Percentiles rank a stretch among this genome's conserved stretches.
Evolutionary conservation across 139 green algal species (phyloP).

Genomic region (Chlamydomonas schloesseri): DNA sequence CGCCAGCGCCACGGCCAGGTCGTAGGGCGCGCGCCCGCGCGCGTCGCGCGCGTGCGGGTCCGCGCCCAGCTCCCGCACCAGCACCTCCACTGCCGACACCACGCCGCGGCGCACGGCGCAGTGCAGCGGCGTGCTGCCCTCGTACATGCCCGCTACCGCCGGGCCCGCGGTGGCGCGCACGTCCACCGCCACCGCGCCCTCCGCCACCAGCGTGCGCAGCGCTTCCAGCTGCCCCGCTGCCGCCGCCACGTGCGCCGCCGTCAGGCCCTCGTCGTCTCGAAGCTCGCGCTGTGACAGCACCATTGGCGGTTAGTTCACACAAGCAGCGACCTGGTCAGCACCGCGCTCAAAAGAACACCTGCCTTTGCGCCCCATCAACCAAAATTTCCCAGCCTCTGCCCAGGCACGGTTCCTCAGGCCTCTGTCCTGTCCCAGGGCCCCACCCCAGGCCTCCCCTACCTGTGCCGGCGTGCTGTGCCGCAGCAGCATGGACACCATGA

Average conservation of each 20-base stretch:
- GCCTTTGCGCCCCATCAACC: too few relatives aligned
- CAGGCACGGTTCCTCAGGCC: too few relatives aligned
- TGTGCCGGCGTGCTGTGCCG: constrained; percentile 3
- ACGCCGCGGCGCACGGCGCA: constrained; percentile 14
- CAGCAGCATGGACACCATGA: constrained; percentile 19
- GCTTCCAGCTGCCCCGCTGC: background rate
- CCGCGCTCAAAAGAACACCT: too few relatives aligned
- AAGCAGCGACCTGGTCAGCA: too few relatives aligned
- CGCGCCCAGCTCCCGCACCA: constrained; percentile 25
- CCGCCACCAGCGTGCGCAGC: background rate
- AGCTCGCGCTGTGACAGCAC: background rate
- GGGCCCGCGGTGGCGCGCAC: too few relatives aligned
- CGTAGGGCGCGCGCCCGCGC: background rate
- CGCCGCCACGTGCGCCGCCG: constrained; percentile 10
- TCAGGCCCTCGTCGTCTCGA: constrained; percentile 22
- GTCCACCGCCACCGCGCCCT: background rate
- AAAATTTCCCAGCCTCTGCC: too few relatives aligned
- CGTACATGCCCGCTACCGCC: background rate
- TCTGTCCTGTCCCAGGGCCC: too few relatives aligned
- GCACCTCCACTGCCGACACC: background rate
- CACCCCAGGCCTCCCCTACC: too few relatives aligned
- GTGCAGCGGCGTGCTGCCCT: constrained; percentile 38
- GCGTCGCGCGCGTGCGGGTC: constrained; percentile 21
- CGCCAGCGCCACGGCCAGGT: constrained; percentile 32
- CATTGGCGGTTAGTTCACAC: too few relatives aligned